Evolutionary conservation across 2,329 filamentous ascomycete species (phyloP).

Genomic region (Cytospora chrysosperma): DNA sequence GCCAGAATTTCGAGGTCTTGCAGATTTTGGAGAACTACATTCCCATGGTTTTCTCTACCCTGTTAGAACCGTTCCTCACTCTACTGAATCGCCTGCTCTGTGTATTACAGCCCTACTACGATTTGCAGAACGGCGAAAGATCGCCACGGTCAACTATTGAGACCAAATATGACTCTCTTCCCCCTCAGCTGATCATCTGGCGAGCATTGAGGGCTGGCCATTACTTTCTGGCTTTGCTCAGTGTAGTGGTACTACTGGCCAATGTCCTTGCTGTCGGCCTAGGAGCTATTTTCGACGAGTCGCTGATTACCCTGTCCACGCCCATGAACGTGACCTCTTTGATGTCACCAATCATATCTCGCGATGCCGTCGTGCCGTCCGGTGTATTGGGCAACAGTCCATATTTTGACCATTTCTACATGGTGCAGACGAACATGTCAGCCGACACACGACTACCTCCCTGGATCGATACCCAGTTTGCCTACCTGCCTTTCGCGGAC

Average conservation of each 20-base stretch:
- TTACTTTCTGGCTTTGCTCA: slow-evolving; percentile 46
- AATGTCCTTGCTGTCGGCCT: slow-evolving; percentile 56
- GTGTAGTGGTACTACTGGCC: slow-evolving; percentile 45
- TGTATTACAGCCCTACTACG: slow-evolving; percentile 53
- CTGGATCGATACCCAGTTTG: slow-evolving; percentile 47
- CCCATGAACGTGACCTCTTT: slow-evolving; percentile 22
- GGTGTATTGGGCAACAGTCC: not conserved
- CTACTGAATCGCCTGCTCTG: slow-evolving; percentile 53
- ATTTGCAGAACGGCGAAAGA: slow-evolving; percentile 42
- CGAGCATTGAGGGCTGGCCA: slow-evolving; percentile 46
- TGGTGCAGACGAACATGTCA: slow-evolving; percentile 46
- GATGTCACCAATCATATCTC: slow-evolving; percentile 24
- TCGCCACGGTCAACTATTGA: slow-evolving; percentile 39
- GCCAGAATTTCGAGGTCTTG: slow-evolving; percentile 34
- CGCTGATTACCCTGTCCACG: not conserved
- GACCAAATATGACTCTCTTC: slow-evolving; percentile 51
- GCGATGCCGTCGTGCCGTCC: slow-evolving; percentile 25
- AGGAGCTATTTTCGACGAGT: slow-evolving; percentile 49
- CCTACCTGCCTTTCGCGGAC: slow-evolving; percentile 47
- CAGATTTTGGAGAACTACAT: slow-evolving; percentile 49
- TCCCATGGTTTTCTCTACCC: slow-evolving; percentile 52
- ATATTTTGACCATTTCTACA: slow-evolving; percentile 34
- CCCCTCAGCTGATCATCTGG: slow-evolving; percentile 51
- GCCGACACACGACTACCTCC: slow-evolving; percentile 43
- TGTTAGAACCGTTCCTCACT: slow-evolving; percentile 58